Evolutionary conservation across 768 basidiomycete genomes (phyloP).

Genomic region (Tylopilus cervinicoccineus): DNA sequence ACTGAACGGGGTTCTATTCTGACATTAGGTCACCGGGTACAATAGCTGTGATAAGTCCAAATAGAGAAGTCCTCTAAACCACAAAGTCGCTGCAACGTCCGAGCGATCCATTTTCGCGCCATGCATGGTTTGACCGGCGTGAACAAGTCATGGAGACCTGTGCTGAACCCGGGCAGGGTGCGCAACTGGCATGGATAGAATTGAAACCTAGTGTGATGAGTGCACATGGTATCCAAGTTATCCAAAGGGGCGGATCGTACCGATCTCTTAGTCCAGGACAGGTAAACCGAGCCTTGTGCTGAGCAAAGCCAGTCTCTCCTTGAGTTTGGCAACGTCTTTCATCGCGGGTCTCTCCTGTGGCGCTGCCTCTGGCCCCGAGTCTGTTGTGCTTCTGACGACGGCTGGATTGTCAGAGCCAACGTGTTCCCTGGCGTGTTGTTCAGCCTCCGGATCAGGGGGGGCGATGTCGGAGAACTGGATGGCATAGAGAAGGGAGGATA

Average conservation of each 20-base stretch:
- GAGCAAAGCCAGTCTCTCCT: conserved; percentile 33
- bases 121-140: background rate
- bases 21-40: conserved; percentile 2
- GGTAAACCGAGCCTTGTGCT: conserved; percentile 31
- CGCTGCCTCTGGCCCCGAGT: conserved; percentile 23
- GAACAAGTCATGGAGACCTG: too few relatives aligned
- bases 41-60: background rate
- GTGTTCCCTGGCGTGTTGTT: conserved; percentile 70
- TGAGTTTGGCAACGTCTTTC: conserved; percentile 40
- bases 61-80: background rate
- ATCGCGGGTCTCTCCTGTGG: conserved; percentile 29
- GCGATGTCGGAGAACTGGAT: conserved; percentile 70
- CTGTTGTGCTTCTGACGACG: conserved; percentile 39
- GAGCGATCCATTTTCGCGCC: background rate
- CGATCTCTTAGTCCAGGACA: conserved; percentile 6
- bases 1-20: background rate
- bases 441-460: conserved; percentile 73
- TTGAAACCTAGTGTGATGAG: background rate
- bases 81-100: background rate
- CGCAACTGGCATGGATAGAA: background rate
- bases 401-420: conserved; percentile 36
- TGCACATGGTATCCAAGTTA: background rate
- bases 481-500: conserved; percentile 51
- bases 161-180: background rate
- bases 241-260: too few relatives aligned